Percentiles rank a stretch among this genome's conserved stretches.
Evolutionary conservation across 345 rosid species (phyloP).

Genomic region (Euclidium syriacum): DNA sequence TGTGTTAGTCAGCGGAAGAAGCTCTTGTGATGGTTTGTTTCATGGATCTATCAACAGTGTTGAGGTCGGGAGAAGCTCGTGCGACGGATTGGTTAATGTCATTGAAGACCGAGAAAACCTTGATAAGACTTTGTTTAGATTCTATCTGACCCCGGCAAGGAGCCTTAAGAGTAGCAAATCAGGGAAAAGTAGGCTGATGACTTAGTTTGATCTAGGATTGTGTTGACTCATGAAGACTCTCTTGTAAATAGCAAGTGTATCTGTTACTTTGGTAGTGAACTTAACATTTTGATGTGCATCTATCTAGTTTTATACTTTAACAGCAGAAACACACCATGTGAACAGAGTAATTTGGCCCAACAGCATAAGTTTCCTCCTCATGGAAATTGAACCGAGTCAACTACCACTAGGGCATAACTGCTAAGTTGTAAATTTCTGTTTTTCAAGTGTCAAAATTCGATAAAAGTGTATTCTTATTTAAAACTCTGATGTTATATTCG

Average conservation of each 20-base stretch:
- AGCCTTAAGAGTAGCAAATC: constrained; percentile 53
- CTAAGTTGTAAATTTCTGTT: too few species aligned
- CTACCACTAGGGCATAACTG: too few species aligned
- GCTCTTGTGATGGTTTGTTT: constrained; percentile 35
- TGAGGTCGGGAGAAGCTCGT: constrained; percentile 25
- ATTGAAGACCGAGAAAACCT: constrained; percentile 41
- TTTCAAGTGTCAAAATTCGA: too few species aligned
- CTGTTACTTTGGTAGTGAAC: constrained; percentile 1
- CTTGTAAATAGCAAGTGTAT: constrained; percentile 25
- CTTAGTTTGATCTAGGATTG: constrained; percentile 8
- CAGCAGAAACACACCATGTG: too few species aligned
- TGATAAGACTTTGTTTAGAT: constrained; percentile 56
- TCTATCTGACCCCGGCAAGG: constrained; percentile 61
- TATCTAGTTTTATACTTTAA: too few species aligned
- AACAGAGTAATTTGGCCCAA: too few species aligned
- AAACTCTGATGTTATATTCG: too few species aligned
- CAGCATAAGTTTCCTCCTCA: too few species aligned
- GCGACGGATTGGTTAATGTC: constrained; percentile 11
- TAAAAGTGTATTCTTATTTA: too few species aligned
- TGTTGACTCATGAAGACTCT: neutral
- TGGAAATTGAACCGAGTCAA: too few species aligned
- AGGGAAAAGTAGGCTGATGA: constrained; percentile 51
- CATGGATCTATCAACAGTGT: constrained; percentile 28
- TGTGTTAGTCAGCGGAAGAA: constrained; percentile 28
- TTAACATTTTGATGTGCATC: too few species aligned